A percentile compares a stretch with the other conserved stretches of the same genome.
phyloP scores from a whole-genome alignment of 352 stramenopile genomes.

The Globisporangium irregulare region DNA sequence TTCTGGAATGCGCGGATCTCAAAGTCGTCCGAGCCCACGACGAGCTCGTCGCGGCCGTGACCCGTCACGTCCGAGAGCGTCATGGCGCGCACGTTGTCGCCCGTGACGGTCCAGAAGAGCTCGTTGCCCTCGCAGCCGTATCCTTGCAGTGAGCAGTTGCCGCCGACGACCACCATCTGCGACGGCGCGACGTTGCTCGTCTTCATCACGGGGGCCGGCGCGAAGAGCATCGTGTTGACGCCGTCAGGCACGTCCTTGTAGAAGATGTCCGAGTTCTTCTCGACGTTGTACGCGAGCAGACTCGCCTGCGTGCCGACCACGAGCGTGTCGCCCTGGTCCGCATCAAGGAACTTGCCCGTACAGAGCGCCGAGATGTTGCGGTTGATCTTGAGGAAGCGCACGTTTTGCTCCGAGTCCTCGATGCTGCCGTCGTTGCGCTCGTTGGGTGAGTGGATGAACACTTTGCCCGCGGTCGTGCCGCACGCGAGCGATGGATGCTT shows the following conservation, averaged over 20 bases:
- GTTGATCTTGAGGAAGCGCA: constrained; percentile 92
- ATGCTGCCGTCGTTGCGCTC: constrained; percentile 50
- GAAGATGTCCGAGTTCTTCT: constrained; percentile 94
- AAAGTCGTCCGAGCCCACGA: constrained; percentile 91
- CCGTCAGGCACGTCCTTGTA: constrained; percentile 89
- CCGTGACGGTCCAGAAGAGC: constrained; percentile 91
- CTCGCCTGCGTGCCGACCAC: constrained; percentile 89
- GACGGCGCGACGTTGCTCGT: constrained; percentile 25
- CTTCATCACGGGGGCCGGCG: constrained; percentile 40
- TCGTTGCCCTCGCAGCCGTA: constrained; percentile 81
- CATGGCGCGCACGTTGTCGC: constrained; percentile 88
- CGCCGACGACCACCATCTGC: constrained; percentile 86
- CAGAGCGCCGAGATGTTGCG: constrained; percentile 79
- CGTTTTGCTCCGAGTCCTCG: constrained; percentile 44
- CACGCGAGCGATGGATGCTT: constrained; percentile 72
- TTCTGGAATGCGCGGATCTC: constrained; percentile 87
- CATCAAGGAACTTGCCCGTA: constrained; percentile 62
- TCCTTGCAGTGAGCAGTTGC: constrained; percentile 91
- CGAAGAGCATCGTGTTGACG: constrained; percentile 82
- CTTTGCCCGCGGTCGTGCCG: constrained; percentile 87
- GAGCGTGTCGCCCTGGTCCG: constrained; percentile 72
- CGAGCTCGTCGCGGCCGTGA: constrained; percentile 65
- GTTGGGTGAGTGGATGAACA: constrained; percentile 90
- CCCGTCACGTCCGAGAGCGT: constrained; percentile 71
- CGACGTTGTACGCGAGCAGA: constrained; percentile 90